A percentile compares a stretch with the other conserved stretches of the same genome.
These are phyloP conservation scores for Pinus taeda DNA, from an alignment of 75 land plant species.

Conservation along the genomic window DNA sequence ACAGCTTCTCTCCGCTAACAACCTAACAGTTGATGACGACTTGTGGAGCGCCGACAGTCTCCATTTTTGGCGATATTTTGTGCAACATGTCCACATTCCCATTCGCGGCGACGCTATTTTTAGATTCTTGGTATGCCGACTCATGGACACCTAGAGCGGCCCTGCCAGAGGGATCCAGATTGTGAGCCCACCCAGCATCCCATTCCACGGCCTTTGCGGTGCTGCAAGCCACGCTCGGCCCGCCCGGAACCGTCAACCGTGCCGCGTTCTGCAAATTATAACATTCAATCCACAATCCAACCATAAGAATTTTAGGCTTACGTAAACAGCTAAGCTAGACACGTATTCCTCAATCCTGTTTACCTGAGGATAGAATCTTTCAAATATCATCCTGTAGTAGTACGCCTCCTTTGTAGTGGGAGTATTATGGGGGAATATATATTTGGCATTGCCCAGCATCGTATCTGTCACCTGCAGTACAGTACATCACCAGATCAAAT, in stretches of 20 bases:
- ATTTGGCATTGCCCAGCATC: slow-evolving; percentile 71
- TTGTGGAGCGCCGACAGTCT: too few relatives aligned
- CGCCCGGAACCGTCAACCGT: slow-evolving; percentile 86
- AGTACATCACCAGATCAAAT: too few relatives aligned
- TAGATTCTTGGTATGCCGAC: slow-evolving; percentile 52
- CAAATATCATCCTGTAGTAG: slow-evolving; percentile 78
- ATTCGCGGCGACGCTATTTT: not conserved
- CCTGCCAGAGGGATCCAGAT: slow-evolving; percentile 89
- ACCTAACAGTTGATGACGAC: too few relatives aligned
- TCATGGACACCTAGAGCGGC: slow-evolving; percentile 90
- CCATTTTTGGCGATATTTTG: too few relatives aligned
- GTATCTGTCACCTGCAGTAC: slow-evolving; percentile 59
- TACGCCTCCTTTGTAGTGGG: slow-evolving; percentile 83
- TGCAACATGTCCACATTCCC: not conserved
- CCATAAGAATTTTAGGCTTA: too few relatives aligned
- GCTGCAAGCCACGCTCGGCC: slow-evolving; percentile 95
- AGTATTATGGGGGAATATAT: slow-evolving; percentile 72
- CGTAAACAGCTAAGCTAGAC: too few relatives aligned
- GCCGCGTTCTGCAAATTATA: slow-evolving; percentile 64
- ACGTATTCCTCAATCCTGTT: too few relatives aligned
- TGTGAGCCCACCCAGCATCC: slow-evolving; percentile 81
- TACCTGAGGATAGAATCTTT: slow-evolving; percentile 54
- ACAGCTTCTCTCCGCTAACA: too few relatives aligned
- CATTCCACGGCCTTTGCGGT: slow-evolving; percentile 90
- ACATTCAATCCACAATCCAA: too few relatives aligned